Percentiles rank a stretch among this genome's conserved stretches.
These are phyloP conservation scores for Taiozyma sp. DNA, from an alignment of 1,139 yeast genomes.

Conservation along the genomic window DNA sequence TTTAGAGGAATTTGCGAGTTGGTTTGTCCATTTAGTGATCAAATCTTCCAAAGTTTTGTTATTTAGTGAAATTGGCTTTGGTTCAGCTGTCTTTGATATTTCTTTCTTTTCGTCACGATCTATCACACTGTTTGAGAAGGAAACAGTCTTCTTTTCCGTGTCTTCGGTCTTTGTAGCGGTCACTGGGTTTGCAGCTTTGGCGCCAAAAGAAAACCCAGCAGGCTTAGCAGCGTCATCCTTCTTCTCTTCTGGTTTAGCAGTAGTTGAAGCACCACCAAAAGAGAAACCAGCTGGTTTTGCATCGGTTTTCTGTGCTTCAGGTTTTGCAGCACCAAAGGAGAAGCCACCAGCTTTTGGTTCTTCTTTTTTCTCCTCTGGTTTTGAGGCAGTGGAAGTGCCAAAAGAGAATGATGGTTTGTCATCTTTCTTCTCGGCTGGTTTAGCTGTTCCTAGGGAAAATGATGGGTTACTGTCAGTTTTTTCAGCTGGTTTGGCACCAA, in stretches of 20 bases:
- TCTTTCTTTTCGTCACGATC: conserved; percentile 24
- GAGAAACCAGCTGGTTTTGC: conserved; percentile 23
- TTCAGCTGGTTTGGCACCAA: conserved; percentile 27
- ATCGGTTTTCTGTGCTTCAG: conserved; percentile 12
- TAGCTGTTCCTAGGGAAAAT: conserved; percentile 20
- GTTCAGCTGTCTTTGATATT: conserved; percentile 43
- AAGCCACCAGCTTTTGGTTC: conserved; percentile 12
- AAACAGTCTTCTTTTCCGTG: conserved; percentile 21
- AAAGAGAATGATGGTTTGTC: conserved; percentile 8
- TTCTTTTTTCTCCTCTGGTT: conserved; percentile 12
- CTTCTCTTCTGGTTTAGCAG: conserved; percentile 14
- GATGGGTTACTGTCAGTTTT: not conserved
- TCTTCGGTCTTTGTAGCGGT: conserved; percentile 16
- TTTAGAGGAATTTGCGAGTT: conserved; percentile 65
- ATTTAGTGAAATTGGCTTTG: conserved; percentile 73
- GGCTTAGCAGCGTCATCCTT: conserved; percentile 2
- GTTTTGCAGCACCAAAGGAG: conserved; percentile 19
- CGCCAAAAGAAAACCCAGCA: conserved; percentile 24
- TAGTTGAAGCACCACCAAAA: conserved; percentile 16
- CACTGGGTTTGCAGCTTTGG: conserved; percentile 11
- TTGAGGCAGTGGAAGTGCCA: conserved; percentile 11
- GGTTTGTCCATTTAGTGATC: conserved; percentile 90
- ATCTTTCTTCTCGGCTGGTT: conserved; percentile 16
- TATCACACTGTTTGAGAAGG: conserved; percentile 18
- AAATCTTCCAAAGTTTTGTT: conserved; percentile 92